phyloP scores from a whole-genome alignment of 768 basidiomycete genomes.

The Boletus subcaerulescens region DNA sequence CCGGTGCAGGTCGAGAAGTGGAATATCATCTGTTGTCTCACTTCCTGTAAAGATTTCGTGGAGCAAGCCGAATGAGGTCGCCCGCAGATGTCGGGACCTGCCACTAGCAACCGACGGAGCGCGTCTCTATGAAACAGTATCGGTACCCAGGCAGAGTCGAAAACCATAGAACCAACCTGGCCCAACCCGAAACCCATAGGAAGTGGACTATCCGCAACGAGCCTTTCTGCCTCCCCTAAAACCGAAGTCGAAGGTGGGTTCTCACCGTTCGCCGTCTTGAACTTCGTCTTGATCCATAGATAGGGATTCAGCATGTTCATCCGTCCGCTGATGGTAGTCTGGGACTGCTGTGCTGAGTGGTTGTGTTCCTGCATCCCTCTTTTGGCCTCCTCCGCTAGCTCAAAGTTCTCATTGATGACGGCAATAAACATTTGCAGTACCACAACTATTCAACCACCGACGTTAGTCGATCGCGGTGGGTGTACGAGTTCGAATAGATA shows the following conservation, averaged over 20 bases:
- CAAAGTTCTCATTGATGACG: slow-evolving; percentile 94
- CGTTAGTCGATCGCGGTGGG: background rate
- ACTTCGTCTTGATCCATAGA: slow-evolving; percentile 70
- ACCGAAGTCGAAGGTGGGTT: slow-evolving; percentile 70
- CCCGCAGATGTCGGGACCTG: slow-evolving; percentile 49
- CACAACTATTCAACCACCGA: slow-evolving; percentile 55
- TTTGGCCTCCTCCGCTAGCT: slow-evolving; percentile 88
- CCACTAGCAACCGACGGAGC: slow-evolving; percentile 17
- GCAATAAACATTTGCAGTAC: slow-evolving; percentile 95
- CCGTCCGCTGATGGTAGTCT: slow-evolving; percentile 51
- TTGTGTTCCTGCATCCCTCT: slow-evolving; percentile 72
- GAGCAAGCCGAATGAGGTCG: slow-evolving; percentile 56
- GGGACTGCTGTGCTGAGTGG: slow-evolving; percentile 60
- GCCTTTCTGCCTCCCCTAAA: slow-evolving; percentile 71
- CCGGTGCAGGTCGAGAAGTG: slow-evolving; percentile 52
- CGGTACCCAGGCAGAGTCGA: slow-evolving; percentile 5
- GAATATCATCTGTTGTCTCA: slow-evolving; percentile 49
- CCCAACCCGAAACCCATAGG: slow-evolving; percentile 30
- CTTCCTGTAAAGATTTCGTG: slow-evolving; percentile 67
- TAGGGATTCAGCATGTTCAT: slow-evolving; percentile 81
- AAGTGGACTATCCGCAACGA: slow-evolving; percentile 61
- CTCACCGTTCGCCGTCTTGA: slow-evolving; percentile 68
- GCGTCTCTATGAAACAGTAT: slow-evolving; percentile 16
- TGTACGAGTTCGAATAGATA: background rate
- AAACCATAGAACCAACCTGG: slow-evolving; percentile 25